Evolutionary conservation across 257 asterid species (phyloP).

Genomic region (Knoxia roxburghii): DNA sequence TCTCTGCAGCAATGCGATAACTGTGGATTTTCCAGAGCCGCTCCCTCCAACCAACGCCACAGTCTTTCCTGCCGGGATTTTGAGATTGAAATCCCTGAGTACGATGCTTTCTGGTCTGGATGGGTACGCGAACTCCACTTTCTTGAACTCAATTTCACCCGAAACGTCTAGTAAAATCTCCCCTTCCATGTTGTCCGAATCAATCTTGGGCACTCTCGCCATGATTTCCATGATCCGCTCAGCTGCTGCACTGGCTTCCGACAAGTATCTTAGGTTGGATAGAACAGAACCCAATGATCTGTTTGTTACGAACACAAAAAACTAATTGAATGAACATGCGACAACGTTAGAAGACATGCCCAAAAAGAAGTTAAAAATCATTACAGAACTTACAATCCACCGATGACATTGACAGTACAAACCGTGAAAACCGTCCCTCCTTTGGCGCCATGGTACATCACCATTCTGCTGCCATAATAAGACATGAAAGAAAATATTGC

Average conservation of each 20-base stretch:
- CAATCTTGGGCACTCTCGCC: constrained; percentile 66
- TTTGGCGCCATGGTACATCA: constrained; percentile 66
- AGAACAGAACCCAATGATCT: constrained; percentile 79
- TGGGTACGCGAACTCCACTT: constrained; percentile 60
- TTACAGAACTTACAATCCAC: constrained; percentile 87
- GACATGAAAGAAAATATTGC: constrained; percentile 85
- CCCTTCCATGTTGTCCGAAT: constrained; percentile 64
- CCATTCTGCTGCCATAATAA: constrained; percentile 75
- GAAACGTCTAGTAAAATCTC: constrained; percentile 37
- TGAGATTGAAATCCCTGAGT: constrained; percentile 54
- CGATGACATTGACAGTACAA: constrained; percentile 69
- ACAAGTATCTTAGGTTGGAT: constrained; percentile 64
- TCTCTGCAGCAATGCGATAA: constrained; percentile 68
- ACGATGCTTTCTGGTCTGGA: constrained; percentile 72
- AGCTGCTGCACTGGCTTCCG: constrained; percentile 75
- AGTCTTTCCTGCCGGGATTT: constrained; percentile 60
- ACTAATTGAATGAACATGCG: not conserved
- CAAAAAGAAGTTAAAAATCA: not conserved
- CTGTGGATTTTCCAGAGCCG: constrained; percentile 92
- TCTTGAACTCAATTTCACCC: constrained; percentile 68
- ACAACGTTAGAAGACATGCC: too few relatives aligned
- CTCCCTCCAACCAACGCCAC: constrained; percentile 94
- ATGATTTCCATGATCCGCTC: constrained; percentile 67
- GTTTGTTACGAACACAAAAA: not conserved
- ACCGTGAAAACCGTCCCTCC: constrained; percentile 92